Percentiles rank a stretch among this genome's conserved stretches.
Evolutionary conservation across 164 flowering plant species (phyloP).

Genomic region (Umbilicus rupestris): DNA sequence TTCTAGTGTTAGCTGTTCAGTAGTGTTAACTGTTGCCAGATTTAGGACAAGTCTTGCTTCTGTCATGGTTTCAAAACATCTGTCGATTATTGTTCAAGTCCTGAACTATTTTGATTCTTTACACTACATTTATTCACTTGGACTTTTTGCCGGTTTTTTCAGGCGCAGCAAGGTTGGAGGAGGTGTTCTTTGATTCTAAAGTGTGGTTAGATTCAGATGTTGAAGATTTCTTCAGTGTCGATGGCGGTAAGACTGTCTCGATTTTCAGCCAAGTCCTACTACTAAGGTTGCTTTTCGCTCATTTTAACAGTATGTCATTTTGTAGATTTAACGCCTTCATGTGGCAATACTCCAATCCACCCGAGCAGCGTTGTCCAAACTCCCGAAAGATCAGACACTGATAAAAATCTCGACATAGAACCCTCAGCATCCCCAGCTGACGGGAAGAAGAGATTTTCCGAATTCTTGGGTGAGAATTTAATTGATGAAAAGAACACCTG

Average conservation of each 20-base stretch:
- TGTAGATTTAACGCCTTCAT: slow-evolving; percentile 24
- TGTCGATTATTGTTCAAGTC: neutral
- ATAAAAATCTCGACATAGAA: neutral
- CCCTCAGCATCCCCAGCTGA: slow-evolving; percentile 11
- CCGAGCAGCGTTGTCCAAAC: slow-evolving; percentile 11
- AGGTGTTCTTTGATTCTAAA: slow-evolving; percentile 22
- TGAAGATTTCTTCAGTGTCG: slow-evolving; percentile 27
- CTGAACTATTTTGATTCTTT: neutral
- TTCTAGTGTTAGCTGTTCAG: neutral
- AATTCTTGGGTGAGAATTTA: slow-evolving; percentile 24
- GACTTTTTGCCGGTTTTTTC: neutral
- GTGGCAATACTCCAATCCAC: slow-evolving; percentile 17
- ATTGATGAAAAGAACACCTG: slow-evolving; percentile 2
- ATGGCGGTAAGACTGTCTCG: slow-evolving; percentile 18
- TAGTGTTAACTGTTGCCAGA: neutral
- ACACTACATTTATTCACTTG: neutral
- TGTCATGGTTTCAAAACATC: neutral
- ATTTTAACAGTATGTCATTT: neutral
- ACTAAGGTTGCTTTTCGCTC: neutral
- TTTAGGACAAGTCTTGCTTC: neutral
- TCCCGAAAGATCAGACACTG: slow-evolving; percentile 1
- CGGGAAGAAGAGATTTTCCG: slow-evolving; percentile 20
- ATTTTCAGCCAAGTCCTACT: neutral
- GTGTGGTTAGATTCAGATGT: slow-evolving; percentile 27
- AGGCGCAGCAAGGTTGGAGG: slow-evolving; percentile 12